Conservation (phyloP, 495 filamentous ascomycete genomes). For the Penicillium canescens region DNA sequence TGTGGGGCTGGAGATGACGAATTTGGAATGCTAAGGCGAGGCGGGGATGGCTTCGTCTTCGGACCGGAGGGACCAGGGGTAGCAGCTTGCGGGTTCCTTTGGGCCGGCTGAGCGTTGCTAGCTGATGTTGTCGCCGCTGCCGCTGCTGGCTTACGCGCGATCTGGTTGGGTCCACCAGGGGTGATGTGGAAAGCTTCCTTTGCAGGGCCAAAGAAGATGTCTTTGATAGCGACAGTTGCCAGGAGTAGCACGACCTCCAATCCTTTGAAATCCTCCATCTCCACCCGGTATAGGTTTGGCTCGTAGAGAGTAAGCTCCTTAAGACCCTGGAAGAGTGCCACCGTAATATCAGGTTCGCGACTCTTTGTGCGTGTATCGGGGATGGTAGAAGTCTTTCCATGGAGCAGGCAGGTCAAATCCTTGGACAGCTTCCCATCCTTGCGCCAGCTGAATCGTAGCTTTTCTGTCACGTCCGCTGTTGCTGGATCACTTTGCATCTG, state of each 20-base stretch:
- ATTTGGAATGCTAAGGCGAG: constrained; percentile 13
- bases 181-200: constrained; percentile 77
- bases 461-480: constrained; percentile 69
- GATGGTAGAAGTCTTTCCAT: constrained; percentile 66
- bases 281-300: constrained; percentile 84
- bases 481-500: constrained; percentile 68
- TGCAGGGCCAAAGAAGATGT: constrained; percentile 73
- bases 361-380: constrained; percentile 68
- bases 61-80: constrained; percentile 2
- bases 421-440: constrained; percentile 83
- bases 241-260: constrained; percentile 87
- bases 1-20: constrained; percentile 20
- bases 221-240: constrained; percentile 78
- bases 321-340: constrained; percentile 72
- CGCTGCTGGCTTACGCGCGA: background rate
- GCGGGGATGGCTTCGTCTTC: constrained; percentile 5
- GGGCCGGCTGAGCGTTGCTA: background rate
- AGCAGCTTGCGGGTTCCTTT: constrained; percentile 11
- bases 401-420: constrained; percentile 79
- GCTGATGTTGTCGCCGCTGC: background rate
- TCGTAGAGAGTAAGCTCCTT: constrained; percentile 85
- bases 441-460: constrained; percentile 86
- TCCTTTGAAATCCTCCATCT: constrained; percentile 93
- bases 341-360: constrained; percentile 91
- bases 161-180: constrained; percentile 14